Base-by-base conservation (phyloP, 169 alveolate genomes). In the Plasmodium coatneyi region DNA sequence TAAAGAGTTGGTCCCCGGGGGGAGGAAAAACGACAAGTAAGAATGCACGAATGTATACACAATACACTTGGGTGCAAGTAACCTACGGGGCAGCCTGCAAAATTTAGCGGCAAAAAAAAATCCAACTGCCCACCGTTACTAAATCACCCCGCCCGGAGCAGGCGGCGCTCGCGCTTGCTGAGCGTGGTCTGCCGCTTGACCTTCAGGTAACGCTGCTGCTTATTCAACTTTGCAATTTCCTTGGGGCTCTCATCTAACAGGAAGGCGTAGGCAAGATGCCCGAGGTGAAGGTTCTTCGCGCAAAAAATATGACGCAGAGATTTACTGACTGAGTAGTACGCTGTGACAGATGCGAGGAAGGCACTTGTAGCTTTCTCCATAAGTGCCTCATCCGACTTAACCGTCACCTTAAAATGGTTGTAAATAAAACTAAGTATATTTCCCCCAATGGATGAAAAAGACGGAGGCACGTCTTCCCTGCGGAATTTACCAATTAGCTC, bases 221-320 rank as follows among this genome's bases (percentile, higher is more conserved):
- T 84, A 14, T 76, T 84, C 22, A 28, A 39, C 14, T 46, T 74
- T 0, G 93, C 32, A 34, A 84, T 84, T 52, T 84, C 80, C 43
- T 56, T 30, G 5, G 93, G 93, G 0, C 86, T 84, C 43, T 74
- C 19, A 5, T 84, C 93, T 2, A 84, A 28, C 6, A 84, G 22
- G 36, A 74, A 84, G 34, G 93, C 70, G 43, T 72, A 74, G 22
- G 93, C 93, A 5, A 84, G 82, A 3, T 84, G 93, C 4, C 93
- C 93, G 5, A 84, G 30, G 32, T 84, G 93, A 14, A 84, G 39
- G 52, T 74, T 78, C 19, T 84, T 84, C 19, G 80, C 79, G 80
- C 54, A 72, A 49, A 84, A 84, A 5, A 84, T 28, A 14, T 43
- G 12, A 14, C 93, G 32, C 39, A 84, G 9, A 3, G 49, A 16